Base-by-base conservation (phyloP, 2,329 filamentous ascomycete genomes). In the Claviceps fusiformis region DNA sequence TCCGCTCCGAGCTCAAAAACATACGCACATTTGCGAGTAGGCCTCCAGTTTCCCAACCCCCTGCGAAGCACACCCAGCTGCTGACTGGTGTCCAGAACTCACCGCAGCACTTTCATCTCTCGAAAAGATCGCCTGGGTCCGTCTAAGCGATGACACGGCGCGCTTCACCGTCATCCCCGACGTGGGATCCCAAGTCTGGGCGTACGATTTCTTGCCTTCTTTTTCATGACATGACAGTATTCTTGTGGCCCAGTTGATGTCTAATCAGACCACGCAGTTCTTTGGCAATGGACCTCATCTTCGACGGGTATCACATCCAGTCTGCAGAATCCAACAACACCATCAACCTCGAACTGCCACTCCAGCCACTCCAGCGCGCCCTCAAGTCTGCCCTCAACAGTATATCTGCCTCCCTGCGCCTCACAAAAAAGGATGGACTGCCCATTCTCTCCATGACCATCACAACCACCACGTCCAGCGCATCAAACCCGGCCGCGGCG, bases 141-240 rank as follows among this genome's bases (percentile, higher is more conserved):
- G 90, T 61, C 81, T 98, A 39, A 89, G 92, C 71, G 82, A 95
- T 71, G 85, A 91, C 57, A 85, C 85, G 55, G 85, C 92, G 55
- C 90, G 91, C 62, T 95, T 98, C 73, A 97, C 93, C 57, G 88
- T 97, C 64, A 92, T 97, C 59, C 91, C 93, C 0, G 90, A 96
- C 67, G 86, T 88, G 64, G 92, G 93, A 57, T 95, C 89, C 9
- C 92, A 97, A 76, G 92, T 97, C 54, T 98, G 93, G 93, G 89
- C 90, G 77, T 91, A 77, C 67, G 84, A 33, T n/a, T 5, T 37
- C 43, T 24, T 82, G 48, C 13, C 24, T 33, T 50, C 48, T 41
- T 17, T 5, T 5, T 31, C 48, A 9, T 19, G 24, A 43, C 27
- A 24, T 24, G 24, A 24, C 24, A 24, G 17, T 37, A 5, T 15